phyloP scores from a whole-genome alignment of 2,329 filamentous ascomycete genomes.

The Aspergillus latus region DNA sequence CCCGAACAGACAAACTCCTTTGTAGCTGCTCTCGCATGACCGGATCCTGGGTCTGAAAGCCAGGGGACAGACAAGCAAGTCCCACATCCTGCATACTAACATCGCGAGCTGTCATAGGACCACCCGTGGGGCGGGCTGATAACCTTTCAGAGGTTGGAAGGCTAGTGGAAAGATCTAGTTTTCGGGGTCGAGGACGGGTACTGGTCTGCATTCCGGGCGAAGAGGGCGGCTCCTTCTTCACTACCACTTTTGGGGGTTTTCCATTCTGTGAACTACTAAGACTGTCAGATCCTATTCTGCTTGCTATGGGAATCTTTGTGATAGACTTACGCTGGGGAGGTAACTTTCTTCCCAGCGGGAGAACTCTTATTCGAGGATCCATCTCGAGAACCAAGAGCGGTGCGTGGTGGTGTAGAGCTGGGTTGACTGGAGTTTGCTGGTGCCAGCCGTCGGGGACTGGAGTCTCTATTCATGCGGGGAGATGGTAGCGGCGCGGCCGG shows the following conservation, averaged over 20 bases:
- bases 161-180: slow-evolving; percentile 47
- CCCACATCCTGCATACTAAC: slow-evolving; percentile 89
- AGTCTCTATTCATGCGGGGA: slow-evolving; percentile 45
- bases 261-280: slow-evolving; percentile 40
- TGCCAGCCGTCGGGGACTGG: slow-evolving; percentile 46
- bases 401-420: slow-evolving; percentile 36
- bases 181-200: slow-evolving; percentile 51
- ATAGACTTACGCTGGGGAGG: slow-evolving; percentile 50
- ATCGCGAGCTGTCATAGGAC: slow-evolving; percentile 72
- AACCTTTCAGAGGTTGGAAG: slow-evolving; percentile 47
- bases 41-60: slow-evolving; percentile 95
- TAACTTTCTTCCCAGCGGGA: slow-evolving; percentile 39
- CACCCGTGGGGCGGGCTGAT: slow-evolving; percentile 66
- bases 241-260: slow-evolving; percentile 74
- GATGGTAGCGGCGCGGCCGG: slow-evolving; percentile 45
- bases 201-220: slow-evolving; percentile 74
- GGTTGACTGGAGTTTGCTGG: slow-evolving; percentile 37
- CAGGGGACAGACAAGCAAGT: slow-evolving; percentile 88
- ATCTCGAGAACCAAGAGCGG: slow-evolving; percentile 36
- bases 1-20: slow-evolving; percentile 86
- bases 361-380: slow-evolving; percentile 33
- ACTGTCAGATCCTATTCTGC: slow-evolving; percentile 18
- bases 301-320: not conserved
- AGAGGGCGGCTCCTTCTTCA: slow-evolving; percentile 88
- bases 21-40: slow-evolving; percentile 94